These are phyloP conservation scores for Epipyxis sp. DNA, from an alignment of 108 stramenopile genomes.

Conservation along the genomic window DNA sequence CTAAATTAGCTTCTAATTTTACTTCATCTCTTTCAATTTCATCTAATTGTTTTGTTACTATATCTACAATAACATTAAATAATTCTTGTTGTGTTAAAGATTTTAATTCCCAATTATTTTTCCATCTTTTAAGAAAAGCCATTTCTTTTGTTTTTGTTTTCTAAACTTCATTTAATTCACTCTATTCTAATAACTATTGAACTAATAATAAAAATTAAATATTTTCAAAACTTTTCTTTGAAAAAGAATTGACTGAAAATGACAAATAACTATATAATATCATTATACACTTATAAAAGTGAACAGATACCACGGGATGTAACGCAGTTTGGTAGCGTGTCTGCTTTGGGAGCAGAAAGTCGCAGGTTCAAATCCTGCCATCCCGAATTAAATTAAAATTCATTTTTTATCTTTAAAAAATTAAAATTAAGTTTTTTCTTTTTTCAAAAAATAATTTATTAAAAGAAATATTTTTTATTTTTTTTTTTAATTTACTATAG, in stretches of 20 bases:
- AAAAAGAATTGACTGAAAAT: not conserved
- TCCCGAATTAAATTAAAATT: not conserved
- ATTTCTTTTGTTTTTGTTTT: not conserved
- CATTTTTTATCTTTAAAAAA: too few species aligned
- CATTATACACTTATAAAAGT: too few species aligned
- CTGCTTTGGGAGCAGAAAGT: conserved; percentile 8
- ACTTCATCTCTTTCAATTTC: conserved; percentile 7
- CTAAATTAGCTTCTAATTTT: not conserved
- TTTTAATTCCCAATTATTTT: conserved; percentile 19
- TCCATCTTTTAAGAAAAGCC: not conserved
- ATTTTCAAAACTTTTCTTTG: not conserved
- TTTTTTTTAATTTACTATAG: too few species aligned
- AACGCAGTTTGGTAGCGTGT: conserved; percentile 8
- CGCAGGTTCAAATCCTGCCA: conserved; percentile 8
- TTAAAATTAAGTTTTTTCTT: too few species aligned
- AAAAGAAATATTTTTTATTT: too few species aligned
- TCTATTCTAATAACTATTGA: not conserved
- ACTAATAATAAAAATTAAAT: not conserved
- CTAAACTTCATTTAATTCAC: not conserved
- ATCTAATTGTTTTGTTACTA: conserved; percentile 16
- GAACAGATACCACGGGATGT: too few species aligned
- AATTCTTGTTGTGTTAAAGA: not conserved
- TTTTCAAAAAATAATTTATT: too few species aligned
- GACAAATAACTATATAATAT: not conserved
- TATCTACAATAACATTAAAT: not conserved